phyloP scores from a whole-genome alignment of 176 grass and related monocot species.

The Juncus inflexus region DNA sequence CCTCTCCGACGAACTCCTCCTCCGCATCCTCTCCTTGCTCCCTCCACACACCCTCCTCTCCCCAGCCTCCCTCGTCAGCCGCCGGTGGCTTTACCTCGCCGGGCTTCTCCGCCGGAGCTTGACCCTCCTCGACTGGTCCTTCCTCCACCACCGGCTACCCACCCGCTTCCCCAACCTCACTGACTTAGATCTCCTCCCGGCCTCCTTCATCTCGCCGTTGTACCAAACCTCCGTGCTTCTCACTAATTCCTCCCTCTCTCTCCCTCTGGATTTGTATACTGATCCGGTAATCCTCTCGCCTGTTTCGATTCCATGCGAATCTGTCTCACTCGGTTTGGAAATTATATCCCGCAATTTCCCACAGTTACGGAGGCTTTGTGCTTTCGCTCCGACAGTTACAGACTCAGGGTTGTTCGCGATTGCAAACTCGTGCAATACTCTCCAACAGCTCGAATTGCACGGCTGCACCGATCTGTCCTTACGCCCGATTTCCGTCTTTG shows the following conservation, averaged over 20 bases:
- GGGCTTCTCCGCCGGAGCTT: slow-evolving; percentile 68
- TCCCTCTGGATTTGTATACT: slow-evolving; percentile 43
- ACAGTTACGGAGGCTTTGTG: slow-evolving; percentile 54
- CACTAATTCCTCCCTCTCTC: slow-evolving; percentile 42
- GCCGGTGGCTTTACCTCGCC: slow-evolving; percentile 68
- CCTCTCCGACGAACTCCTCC: slow-evolving; percentile 29
- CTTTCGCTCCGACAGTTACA: slow-evolving; percentile 38
- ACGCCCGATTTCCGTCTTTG: slow-evolving; percentile 77
- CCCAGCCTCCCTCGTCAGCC: slow-evolving; percentile 71
- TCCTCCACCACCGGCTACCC: slow-evolving; percentile 54
- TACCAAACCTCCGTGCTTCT: slow-evolving; percentile 39
- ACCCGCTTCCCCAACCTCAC: slow-evolving; percentile 66
- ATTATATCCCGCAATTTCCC: slow-evolving; percentile 49
- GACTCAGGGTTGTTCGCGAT: slow-evolving; percentile 67
- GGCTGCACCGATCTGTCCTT: slow-evolving; percentile 70
- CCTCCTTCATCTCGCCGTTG: slow-evolving; percentile 45
- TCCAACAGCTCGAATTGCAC: slow-evolving; percentile 89
- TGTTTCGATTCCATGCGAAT: slow-evolving; percentile 51
- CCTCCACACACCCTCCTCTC: slow-evolving; percentile 42
- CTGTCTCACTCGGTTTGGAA: slow-evolving; percentile 49
- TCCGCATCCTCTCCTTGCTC: slow-evolving; percentile 34
- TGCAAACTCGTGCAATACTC: slow-evolving; percentile 44
- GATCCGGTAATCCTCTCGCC: slow-evolving; percentile 48
- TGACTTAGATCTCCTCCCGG: slow-evolving; percentile 73
- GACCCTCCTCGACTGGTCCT: slow-evolving; percentile 67